phyloP scores from a whole-genome alignment of 768 basidiomycete species.

The Tricholoma hemisulphureum region DNA sequence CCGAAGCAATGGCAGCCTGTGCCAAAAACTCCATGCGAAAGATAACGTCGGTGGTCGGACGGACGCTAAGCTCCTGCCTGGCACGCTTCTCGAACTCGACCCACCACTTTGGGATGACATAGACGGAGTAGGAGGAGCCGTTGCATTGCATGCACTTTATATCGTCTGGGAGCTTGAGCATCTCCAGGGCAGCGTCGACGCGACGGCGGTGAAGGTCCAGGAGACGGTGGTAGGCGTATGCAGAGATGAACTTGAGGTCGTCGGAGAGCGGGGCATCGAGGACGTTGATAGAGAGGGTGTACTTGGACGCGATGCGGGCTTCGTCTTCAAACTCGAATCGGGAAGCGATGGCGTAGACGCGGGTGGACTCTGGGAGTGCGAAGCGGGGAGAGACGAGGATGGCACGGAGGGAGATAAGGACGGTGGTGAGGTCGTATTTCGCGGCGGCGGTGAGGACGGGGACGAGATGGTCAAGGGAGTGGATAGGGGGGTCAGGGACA shows the following conservation, averaged over 20 bases:
- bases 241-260: conserved; percentile 64
- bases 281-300: conserved; percentile 54
- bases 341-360: conserved; percentile 71
- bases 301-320: conserved; percentile 55
- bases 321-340: conserved; percentile 65
- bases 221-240: conserved; percentile 66
- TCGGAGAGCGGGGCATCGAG: conserved; percentile 57
- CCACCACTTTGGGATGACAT: conserved; percentile 70
- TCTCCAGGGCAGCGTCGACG: conserved; percentile 43
- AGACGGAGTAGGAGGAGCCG: conserved; percentile 41
- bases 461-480: conserved; percentile 52
- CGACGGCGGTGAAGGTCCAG: conserved; percentile 59
- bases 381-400: conserved; percentile 52
- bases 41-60: conserved; percentile 59
- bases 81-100: conserved; percentile 55
- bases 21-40: conserved; percentile 62
- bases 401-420: conserved; percentile 47
- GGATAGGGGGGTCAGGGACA: conserved; percentile 49
- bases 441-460: conserved; percentile 49
- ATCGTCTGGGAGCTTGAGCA: conserved; percentile 46
- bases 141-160: conserved; percentile 72
- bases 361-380: conserved; percentile 46
- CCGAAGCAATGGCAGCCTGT: conserved; percentile 45
- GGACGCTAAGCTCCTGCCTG: conserved; percentile 50
- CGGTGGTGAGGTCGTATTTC: conserved; percentile 62